Base-by-base conservation (phyloP, 202 grass and related monocot species). In the Schoenoplectus tabernaemontani region DNA sequence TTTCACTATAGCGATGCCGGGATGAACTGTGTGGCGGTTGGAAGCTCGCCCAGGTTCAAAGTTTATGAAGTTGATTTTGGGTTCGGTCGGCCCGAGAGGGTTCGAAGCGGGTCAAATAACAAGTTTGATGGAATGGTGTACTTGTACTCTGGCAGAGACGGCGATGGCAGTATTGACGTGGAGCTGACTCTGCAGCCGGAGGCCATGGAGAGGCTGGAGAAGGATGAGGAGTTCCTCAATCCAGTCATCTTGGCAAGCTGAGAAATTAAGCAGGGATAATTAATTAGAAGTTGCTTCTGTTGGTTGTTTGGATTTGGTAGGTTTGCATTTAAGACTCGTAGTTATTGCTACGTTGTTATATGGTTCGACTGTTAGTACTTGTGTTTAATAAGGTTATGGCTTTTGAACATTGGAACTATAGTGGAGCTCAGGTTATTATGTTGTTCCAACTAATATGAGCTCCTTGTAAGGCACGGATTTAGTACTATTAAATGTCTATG, bases 71-170 rank as follows among this genome's bases (percentile, higher is more conserved):
- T 98, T 0, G 96, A 98, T 84, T 98, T 95, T 23, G 96, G 96
- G 0, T 95, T 98, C 72, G 96, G 96, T 0, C 30, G 59, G 34
- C 91, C 96, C 3, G 91, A 92, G 85, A 84, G 90, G 44, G 96
- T 98, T 22, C 76, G 96, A 57, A 95, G 96, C 80, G 96, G 85
- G 4, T 89, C 75, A 0, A 98, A 98, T 84, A 98, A 98, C 86
- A 98, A 89, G 92, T 98, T 95, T 85, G 96, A 98, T 74, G 96
- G 96, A 4, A 98, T 98, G 96, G 88, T 98, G n/a, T 98, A 95
- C 89, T 83, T 98, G 22, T 98, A 98, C 86, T 87, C 96, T 0
- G 85, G 86, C 0, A 89, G 90, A 39, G 88, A 80, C 0, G 91
- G 91, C 0, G 88, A 88, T 9, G 82, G 91, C n/a, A 93, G 80